These are phyloP conservation scores for Colletotrichum neosansevieriae DNA, from an alignment of 2,329 filamentous ascomycete genomes.

Conservation along the genomic window DNA sequence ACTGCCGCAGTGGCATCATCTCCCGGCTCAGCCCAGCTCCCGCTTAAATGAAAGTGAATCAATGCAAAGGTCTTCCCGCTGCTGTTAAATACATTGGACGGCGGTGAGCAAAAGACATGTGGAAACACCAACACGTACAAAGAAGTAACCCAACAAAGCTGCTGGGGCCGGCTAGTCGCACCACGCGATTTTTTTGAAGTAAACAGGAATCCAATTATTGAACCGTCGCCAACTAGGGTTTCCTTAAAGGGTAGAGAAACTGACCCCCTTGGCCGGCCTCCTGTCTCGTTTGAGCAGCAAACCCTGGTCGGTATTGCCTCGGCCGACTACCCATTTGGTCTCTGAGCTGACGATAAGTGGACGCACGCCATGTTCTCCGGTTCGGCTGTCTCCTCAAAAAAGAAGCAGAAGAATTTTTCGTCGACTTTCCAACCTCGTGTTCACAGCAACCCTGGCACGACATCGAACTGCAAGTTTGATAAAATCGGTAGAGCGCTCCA, in stretches of 20 bases:
- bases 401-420: background rate
- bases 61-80: too few relatives aligned
- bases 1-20: too few relatives aligned
- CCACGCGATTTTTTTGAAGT: too few relatives aligned
- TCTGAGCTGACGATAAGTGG: background rate
- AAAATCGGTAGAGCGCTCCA: background rate
- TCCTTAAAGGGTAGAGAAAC: background rate
- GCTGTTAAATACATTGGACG: too few relatives aligned
- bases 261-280: background rate
- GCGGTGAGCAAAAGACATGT: too few relatives aligned
- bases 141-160: too few relatives aligned
- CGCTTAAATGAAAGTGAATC: too few relatives aligned
- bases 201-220: too few relatives aligned
- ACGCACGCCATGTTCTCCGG: slow-evolving; percentile 4
- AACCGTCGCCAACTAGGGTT: too few relatives aligned
- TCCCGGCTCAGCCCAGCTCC: too few relatives aligned
- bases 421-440: background rate
- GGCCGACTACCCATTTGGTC: background rate
- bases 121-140: too few relatives aligned
- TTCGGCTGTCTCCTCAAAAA: background rate
- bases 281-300: slow-evolving; percentile 4
- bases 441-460: background rate
- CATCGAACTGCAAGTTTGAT: background rate
- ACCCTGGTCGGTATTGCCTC: background rate
- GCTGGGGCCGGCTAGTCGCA: too few relatives aligned